Evolutionary conservation across 192 early-diverging fungal genomes (phyloP).

Genomic region (Gryganskiella cystojenkinii): DNA sequence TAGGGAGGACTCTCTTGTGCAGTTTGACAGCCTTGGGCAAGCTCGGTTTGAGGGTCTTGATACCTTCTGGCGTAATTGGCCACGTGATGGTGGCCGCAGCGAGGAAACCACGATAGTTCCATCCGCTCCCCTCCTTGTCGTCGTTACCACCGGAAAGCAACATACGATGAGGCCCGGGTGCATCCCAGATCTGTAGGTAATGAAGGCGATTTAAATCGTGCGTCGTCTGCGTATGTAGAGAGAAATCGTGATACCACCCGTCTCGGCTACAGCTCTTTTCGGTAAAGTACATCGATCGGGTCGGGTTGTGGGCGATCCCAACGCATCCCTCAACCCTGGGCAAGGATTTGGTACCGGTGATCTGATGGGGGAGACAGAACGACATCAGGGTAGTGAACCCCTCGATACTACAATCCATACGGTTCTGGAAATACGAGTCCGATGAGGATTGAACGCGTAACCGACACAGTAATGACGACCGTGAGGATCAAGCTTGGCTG

Average conservation of each 20-base stretch:
- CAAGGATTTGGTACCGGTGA: too few species aligned
- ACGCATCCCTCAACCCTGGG: too few species aligned
- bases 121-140: neutral
- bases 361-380: too few species aligned
- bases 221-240: neutral
- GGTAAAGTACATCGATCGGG: too few species aligned
- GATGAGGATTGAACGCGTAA: neutral
- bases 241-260: neutral
- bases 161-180: neutral
- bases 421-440: constrained; percentile 2
- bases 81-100: neutral
- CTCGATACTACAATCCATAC: too few species aligned
- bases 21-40: neutral
- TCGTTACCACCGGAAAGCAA: neutral
- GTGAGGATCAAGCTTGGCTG: neutral
- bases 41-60: neutral
- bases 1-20: neutral
- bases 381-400: too few species aligned
- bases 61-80: neutral
- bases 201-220: neutral
- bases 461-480: neutral
- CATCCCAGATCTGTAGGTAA: neutral
- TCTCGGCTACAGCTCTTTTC: too few species aligned
- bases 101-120: neutral
- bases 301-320: too few species aligned